Conservation (phyloP, 306 rosid species). For the Canavalia gladiata region DNA sequence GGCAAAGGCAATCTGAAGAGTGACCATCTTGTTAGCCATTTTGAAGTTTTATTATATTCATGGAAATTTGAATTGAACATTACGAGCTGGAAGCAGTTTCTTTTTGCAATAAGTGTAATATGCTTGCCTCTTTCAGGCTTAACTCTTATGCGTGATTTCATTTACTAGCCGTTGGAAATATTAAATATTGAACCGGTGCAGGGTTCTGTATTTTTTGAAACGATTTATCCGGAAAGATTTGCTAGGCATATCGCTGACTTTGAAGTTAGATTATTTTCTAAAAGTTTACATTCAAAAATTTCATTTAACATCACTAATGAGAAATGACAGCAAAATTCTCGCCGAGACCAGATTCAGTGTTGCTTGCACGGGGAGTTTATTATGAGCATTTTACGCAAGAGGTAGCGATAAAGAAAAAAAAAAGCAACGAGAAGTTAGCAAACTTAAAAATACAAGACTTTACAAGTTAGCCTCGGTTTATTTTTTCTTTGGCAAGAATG, state of each 20-base stretch:
- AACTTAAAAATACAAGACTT: no score
- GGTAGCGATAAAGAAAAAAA: neutral
- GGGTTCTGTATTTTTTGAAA: slow-evolving; percentile 27
- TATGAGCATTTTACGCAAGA: neutral
- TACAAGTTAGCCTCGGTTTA: neutral
- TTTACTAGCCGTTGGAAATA: slow-evolving; percentile 37
- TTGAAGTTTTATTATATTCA: slow-evolving; percentile 50
- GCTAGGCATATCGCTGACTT: slow-evolving; percentile 17
- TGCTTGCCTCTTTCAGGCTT: slow-evolving; percentile 42
- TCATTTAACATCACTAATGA: neutral
- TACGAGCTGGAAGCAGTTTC: slow-evolving; percentile 57
- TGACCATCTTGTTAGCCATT: slow-evolving; percentile 47
- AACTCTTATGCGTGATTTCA: slow-evolving; percentile 49
- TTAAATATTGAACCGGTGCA: slow-evolving; percentile 37
- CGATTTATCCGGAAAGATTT: slow-evolving; percentile 11
- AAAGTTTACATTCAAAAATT: slow-evolving; percentile 2
- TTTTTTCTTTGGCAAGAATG: no score
- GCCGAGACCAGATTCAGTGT: neutral
- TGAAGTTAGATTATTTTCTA: slow-evolving; percentile 2
- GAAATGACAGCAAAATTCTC: neutral
- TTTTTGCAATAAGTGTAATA: slow-evolving; percentile 66
- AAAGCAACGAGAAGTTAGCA: neutral
- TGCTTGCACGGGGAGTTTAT: neutral
- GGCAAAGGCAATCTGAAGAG: slow-evolving; percentile 60
- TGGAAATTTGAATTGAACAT: slow-evolving; percentile 52